phyloP scores from a whole-genome alignment of 2,329 filamentous ascomycete species.

The Tolypocladium sp. region DNA sequence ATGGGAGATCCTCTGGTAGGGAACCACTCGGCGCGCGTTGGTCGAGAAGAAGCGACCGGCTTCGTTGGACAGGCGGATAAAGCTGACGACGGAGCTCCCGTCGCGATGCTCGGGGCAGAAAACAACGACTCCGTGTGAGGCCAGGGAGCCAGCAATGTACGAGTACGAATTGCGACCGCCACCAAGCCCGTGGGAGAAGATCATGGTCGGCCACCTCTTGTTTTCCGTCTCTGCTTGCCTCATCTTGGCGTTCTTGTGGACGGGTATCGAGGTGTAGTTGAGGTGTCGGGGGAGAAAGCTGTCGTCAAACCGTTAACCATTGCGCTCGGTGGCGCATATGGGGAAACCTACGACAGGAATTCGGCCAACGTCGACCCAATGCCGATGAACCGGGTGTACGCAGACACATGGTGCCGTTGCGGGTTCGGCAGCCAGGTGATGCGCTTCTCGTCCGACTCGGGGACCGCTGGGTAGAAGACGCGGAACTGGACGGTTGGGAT shows the following conservation, averaged over 20 bases:
- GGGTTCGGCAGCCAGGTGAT: conserved; percentile 73
- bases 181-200: conserved; percentile 81
- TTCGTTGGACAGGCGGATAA: conserved; percentile 54
- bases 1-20: conserved; percentile 50
- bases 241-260: conserved; percentile 60
- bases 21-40: conserved; percentile 22
- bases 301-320: not conserved
- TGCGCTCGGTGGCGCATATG: not conserved
- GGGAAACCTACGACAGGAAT: conserved; percentile 45
- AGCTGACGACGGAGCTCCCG: conserved; percentile 66
- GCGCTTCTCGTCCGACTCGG: conserved; percentile 41
- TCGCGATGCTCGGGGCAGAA: conserved; percentile 78
- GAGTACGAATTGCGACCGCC: conserved; percentile 79
- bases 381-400: conserved; percentile 70
- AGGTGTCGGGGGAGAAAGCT: conserved; percentile 63
- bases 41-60: conserved; percentile 20
- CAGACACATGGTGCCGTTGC: conserved; percentile 63
- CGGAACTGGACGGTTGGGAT: conserved; percentile 72
- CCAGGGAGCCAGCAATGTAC: conserved; percentile 68
- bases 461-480: conserved; percentile 67
- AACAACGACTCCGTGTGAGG: conserved; percentile 73
- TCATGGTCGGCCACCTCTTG: conserved; percentile 66
- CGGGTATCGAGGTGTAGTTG: conserved; percentile 65
- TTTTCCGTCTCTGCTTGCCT: conserved; percentile 36
- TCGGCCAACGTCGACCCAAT: conserved; percentile 48